These are phyloP conservation scores for Letharia columbiana DNA, from an alignment of 495 filamentous ascomycete genomes.

Conservation along the genomic window DNA sequence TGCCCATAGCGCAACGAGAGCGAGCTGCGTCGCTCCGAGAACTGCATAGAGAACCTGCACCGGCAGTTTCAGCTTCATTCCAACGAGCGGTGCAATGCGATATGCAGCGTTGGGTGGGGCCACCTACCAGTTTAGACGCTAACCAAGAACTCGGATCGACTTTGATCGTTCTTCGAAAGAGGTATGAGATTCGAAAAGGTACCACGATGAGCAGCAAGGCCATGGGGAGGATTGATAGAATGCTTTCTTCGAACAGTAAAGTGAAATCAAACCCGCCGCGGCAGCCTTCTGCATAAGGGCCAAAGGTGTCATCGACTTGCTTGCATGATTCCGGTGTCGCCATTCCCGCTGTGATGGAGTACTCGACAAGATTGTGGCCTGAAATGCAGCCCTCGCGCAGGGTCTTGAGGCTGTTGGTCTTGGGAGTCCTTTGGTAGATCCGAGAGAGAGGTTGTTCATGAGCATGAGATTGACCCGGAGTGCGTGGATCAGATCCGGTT, in stretches of 20 bases:
- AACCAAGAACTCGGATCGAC: conserved; percentile 35
- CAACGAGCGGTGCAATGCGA: background rate
- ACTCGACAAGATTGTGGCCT: background rate
- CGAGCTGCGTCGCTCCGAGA: conserved; percentile 38
- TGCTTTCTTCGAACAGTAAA: conserved; percentile 48
- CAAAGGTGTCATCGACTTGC: conserved; percentile 37
- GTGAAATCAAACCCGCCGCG: conserved; percentile 54
- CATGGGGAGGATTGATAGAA: conserved; percentile 43
- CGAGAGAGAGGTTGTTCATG: background rate
- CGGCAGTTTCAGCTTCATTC: conserved; percentile 5
- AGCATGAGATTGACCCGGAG: background rate
- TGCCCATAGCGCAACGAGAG: conserved; percentile 43
- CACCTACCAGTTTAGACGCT: conserved; percentile 40
- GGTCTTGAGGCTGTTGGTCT: background rate
- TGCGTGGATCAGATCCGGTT: background rate
- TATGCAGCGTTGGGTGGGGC: background rate
- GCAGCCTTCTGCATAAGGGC: conserved; percentile 36
- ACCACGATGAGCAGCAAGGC: conserved; percentile 39
- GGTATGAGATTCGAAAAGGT: conserved; percentile 39
- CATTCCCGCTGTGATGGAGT: background rate
- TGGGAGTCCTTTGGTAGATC: background rate
- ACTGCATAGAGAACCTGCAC: conserved; percentile 35
- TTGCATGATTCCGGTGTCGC: conserved; percentile 2
- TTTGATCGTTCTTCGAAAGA: conserved; percentile 39
- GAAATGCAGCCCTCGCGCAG: background rate